Evolutionary conservation across 148 eudicot species (phyloP).

Genomic region (Vaccinium darrowii): DNA sequence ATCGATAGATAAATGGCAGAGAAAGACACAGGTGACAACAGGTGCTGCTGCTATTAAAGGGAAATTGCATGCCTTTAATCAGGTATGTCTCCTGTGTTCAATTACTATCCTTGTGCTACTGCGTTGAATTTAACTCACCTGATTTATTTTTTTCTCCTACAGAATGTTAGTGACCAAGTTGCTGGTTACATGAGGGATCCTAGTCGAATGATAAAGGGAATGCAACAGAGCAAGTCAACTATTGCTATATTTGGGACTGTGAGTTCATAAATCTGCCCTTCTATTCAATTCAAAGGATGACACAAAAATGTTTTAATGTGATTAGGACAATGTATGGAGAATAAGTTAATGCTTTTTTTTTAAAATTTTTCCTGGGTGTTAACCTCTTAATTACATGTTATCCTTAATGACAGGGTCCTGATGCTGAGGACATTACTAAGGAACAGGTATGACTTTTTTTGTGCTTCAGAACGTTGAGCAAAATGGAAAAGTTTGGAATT

Average conservation of each 20-base stretch:
- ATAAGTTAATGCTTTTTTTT: not conserved
- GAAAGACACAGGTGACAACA: constrained; percentile 88
- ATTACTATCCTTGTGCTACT: constrained; percentile 9
- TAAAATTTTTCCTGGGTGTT: not conserved
- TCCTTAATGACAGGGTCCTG: constrained; percentile 45
- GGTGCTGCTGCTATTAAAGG: constrained; percentile 89
- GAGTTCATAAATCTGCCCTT: constrained; percentile 28
- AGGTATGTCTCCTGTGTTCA: constrained; percentile 42
- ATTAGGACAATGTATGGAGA: not conserved
- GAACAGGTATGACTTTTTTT: constrained; percentile 49
- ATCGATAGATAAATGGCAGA: constrained; percentile 93
- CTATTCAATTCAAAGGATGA: not conserved
- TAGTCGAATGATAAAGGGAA: constrained; percentile 81
- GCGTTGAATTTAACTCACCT: not conserved
- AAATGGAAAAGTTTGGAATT: not conserved
- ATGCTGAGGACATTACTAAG: constrained; percentile 28
- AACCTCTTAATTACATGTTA: not conserved
- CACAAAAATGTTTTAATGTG: not conserved
- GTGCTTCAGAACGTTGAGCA: not conserved
- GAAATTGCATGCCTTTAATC: constrained; percentile 82
- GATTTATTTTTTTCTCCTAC: constrained; percentile 16
- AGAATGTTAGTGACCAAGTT: constrained; percentile 93
- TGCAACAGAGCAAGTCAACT: constrained; percentile 74
- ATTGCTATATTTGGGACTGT: constrained; percentile 77
- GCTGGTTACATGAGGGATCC: constrained; percentile 94